Evolutionary conservation across 352 stramenopile species (phyloP).

Genomic region (Sclerospora graminicola): DNA sequence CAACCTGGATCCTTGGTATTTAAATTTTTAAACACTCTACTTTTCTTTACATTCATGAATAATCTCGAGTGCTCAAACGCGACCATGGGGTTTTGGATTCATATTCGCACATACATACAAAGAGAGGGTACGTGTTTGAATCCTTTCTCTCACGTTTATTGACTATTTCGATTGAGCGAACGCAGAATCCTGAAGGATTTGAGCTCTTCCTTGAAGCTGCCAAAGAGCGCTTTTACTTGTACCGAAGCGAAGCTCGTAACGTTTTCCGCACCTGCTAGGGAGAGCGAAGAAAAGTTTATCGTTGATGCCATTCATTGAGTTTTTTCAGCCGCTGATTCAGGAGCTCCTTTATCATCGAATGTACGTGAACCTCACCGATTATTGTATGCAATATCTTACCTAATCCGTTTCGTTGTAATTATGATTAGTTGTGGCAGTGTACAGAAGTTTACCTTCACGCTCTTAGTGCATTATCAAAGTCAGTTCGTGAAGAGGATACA

Average conservation of each 20-base stretch:
- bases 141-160: conserved; percentile 60
- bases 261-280: conserved; percentile 61
- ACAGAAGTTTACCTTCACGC: conserved; percentile 80
- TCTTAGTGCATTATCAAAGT: conserved; percentile 74
- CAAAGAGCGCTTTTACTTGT: conserved; percentile 59
- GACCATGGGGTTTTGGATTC: conserved; percentile 80
- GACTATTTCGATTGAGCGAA: conserved; percentile 59
- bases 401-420: too few relatives aligned
- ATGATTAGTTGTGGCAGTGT: too few relatives aligned
- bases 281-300: conserved; percentile 59
- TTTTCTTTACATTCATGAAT: conserved; percentile 64
- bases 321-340: too few relatives aligned
- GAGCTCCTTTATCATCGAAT: too few relatives aligned
- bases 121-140: conserved; percentile 57
- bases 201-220: too few relatives aligned
- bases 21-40: too few relatives aligned
- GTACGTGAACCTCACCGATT: too few relatives aligned
- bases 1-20: conserved; percentile 55
- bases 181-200: too few relatives aligned
- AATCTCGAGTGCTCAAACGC: conserved; percentile 63
- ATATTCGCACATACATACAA: conserved; percentile 58
- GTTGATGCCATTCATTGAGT: too few relatives aligned
- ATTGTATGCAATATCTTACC: too few relatives aligned
- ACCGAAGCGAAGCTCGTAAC: conserved; percentile 61
- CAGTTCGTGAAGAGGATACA: conserved; percentile 65